phyloP scores from a whole-genome alignment of 2,329 filamentous ascomycete genomes.

The Penicillium psychrosexuale region DNA sequence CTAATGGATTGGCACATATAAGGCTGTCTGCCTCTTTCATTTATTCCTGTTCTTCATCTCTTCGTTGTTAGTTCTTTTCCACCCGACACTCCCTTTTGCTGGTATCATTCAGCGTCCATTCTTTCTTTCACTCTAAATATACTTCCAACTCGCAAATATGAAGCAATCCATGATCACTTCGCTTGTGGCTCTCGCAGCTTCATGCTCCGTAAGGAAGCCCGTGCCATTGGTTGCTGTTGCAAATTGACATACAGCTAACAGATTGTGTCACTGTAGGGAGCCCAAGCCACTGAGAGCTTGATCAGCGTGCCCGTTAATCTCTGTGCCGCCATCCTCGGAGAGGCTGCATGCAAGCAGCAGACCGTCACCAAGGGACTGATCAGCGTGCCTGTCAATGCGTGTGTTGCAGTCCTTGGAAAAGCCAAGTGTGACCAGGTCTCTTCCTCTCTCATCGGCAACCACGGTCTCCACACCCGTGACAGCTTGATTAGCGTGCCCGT shows the following conservation, averaged over 20 bases:
- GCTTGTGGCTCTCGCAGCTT: slow-evolving; percentile 24
- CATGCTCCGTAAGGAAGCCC: slow-evolving; percentile 10
- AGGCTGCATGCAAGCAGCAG: slow-evolving; percentile 24
- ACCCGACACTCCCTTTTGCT: slow-evolving; percentile 24
- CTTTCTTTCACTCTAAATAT: slow-evolving; percentile 12
- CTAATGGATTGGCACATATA: slow-evolving; percentile 1
- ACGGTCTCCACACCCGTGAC: not conserved
- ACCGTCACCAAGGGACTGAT: slow-evolving; percentile 20
- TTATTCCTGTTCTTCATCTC: not conserved
- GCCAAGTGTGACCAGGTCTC: slow-evolving; percentile 25
- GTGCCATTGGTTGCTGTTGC: too few relatives aligned
- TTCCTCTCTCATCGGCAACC: not conserved
- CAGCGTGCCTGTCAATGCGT: slow-evolving; percentile 24
- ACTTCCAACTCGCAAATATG: slow-evolving; percentile 14
- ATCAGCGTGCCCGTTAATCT: slow-evolving; percentile 23
- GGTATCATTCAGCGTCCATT: slow-evolving; percentile 24
- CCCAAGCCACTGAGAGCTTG: slow-evolving; percentile 14
- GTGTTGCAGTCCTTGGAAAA: slow-evolving; percentile 23
- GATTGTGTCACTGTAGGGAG: slow-evolving; percentile 2
- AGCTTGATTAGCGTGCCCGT: slow-evolving; percentile 27
- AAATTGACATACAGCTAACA: not conserved
- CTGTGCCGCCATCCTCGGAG: slow-evolving; percentile 24
- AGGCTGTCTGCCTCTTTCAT: not conserved
- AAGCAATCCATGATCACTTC: slow-evolving; percentile 25
- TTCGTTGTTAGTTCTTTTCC: slow-evolving; percentile 14